These are phyloP conservation scores for Annona squamosa DNA, from an alignment of 164 flowering plant species.

Conservation along the genomic window DNA sequence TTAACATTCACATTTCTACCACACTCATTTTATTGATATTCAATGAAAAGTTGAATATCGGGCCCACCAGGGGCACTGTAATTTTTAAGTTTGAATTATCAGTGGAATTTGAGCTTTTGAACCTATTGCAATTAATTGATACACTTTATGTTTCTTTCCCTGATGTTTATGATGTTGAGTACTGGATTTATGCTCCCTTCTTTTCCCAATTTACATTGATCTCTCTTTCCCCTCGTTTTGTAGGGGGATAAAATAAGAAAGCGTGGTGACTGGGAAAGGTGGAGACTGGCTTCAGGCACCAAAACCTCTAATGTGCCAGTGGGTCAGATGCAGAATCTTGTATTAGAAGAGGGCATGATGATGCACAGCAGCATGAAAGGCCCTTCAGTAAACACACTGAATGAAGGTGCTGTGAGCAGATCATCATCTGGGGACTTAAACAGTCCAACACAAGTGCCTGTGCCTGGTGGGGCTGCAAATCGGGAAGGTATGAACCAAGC, in stretches of 20 bases:
- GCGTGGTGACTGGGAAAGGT: slow-evolving; percentile 50
- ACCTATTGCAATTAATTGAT: no score
- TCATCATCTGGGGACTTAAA: slow-evolving; percentile 19
- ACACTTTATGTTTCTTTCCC: no score
- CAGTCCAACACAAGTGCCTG: slow-evolving; percentile 10
- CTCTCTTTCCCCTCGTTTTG: slow-evolving; percentile 5
- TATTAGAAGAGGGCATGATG: slow-evolving; percentile 24
- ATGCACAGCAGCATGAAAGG: slow-evolving; percentile 15
- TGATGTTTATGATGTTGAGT: background rate
- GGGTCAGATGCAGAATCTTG: slow-evolving; percentile 23
- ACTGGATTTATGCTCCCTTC: background rate
- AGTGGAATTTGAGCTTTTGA: no score
- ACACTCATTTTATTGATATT: no score
- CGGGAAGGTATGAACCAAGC: slow-evolving; percentile 18
- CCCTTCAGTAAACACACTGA: slow-evolving; percentile 11
- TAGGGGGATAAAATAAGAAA: slow-evolving; percentile 60
- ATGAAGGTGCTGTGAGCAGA: slow-evolving; percentile 14
- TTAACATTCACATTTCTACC: no score
- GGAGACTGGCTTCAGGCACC: slow-evolving; percentile 24
- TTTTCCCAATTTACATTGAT: background rate
- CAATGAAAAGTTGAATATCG: no score
- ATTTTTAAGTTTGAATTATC: no score
- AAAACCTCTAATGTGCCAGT: slow-evolving; percentile 21
- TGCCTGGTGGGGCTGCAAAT: slow-evolving; percentile 7
- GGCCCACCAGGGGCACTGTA: no score